Conservation (phyloP, 2,329 filamentous ascomycete genomes). For the Juglanconis oblonga region DNA sequence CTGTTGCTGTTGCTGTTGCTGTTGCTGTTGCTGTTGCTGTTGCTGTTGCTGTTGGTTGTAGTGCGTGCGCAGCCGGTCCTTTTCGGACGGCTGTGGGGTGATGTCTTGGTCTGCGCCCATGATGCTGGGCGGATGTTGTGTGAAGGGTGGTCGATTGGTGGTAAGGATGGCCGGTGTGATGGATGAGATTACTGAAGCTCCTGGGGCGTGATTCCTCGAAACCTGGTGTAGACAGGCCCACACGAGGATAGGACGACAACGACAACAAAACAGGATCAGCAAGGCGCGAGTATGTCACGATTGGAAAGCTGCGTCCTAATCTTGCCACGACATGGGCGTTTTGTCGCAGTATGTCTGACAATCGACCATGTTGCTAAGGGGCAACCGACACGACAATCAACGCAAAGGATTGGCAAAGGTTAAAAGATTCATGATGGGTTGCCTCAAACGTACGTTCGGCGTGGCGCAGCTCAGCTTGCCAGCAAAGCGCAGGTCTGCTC, state of each 20-base stretch:
- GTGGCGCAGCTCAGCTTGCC: conserved; percentile 6
- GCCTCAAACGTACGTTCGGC: background rate
- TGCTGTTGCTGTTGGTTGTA: background rate
- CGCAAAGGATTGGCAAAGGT: background rate
- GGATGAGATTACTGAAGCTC: background rate
- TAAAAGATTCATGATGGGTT: background rate
- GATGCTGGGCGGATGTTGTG: background rate
- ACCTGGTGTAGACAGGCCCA: too few relatives aligned
- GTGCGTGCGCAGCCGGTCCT: conserved; percentile 10
- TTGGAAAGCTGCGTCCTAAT: too few relatives aligned
- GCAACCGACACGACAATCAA: background rate
- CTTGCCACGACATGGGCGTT: too few relatives aligned
- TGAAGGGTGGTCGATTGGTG: too few relatives aligned
- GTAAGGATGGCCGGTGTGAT: background rate
- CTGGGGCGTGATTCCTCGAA: too few relatives aligned
- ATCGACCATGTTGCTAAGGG: background rate
- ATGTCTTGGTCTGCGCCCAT: conserved; percentile 16
- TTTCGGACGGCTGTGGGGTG: conserved; percentile 5
- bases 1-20: background rate
- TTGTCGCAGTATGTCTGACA: background rate
- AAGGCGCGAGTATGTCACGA: too few relatives aligned
- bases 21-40: background rate
- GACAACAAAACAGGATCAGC: too few relatives aligned
- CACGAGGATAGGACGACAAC: too few relatives aligned
- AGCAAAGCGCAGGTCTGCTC: background rate